Evolutionary conservation across 805 yeast genomes (phyloP), one percentile per base, ranked within the genome.

Genomic region (Wickerhamiella domercqiae): DNA sequence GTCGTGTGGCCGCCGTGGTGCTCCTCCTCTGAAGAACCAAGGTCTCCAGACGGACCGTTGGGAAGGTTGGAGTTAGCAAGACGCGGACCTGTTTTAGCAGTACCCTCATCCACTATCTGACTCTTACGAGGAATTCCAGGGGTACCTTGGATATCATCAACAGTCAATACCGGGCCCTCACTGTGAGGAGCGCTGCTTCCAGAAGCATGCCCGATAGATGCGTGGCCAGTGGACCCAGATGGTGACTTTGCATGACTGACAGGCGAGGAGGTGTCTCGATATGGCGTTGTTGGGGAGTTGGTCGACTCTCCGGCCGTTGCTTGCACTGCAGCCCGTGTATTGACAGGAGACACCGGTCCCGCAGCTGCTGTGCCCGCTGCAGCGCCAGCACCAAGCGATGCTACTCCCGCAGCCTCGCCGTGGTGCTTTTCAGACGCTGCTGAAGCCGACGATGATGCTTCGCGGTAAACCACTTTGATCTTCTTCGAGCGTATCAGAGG

Each of bases 401-500:
- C 41, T 31, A 34, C 45, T 31, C 39, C 48, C 31, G 33, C 32
- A 37, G 26, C 32, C 20, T 15, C 9, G 26, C 37, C 39, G 20
- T 31, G 21, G 32, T 5, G 5, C 29, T 34, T 34, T 21, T 19
- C 14, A 28, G 20, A 22, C 4, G 31, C 18, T 22, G 11, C 7
- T 21, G 18, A 25, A 25, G 33, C 35, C 14, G 35, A 16, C 9
- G 18, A 13, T 17, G 21, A 14, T 18, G 11, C 7, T 11, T 28
- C 21, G 21, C 32, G 20, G 39, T 42, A 42, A n/a, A 17, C 16
- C 16, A 79, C 87, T 58, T 70, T 71, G 56, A 71, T 71, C 62
- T 73, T 78, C 62, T 70, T 78, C 50, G 76, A 70, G 28, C 67
- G 63, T 39, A 75, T 66, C 46, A 4, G 16, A 18, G 9, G 9